Evolutionary conservation across 1,139 yeast species (phyloP).

Genomic region (Pichia sp.): DNA sequence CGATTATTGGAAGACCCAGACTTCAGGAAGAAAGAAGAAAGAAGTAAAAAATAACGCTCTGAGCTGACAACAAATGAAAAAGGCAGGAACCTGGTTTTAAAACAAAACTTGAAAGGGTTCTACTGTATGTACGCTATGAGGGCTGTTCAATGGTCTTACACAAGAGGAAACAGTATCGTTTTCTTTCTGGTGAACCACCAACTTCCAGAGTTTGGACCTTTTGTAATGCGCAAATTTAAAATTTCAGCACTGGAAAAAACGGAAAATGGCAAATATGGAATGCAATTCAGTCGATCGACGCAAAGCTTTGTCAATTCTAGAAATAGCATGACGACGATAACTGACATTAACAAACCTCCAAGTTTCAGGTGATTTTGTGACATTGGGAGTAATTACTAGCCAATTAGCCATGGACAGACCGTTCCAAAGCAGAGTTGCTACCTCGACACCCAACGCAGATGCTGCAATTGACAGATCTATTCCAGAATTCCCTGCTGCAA

Average conservation of each 20-base stretch:
- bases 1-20: neutral
- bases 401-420: neutral
- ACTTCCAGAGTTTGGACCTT: neutral
- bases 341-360: too few species aligned
- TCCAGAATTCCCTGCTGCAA: constrained; percentile 77
- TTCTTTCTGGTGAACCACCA: too few species aligned
- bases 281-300: neutral
- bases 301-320: neutral
- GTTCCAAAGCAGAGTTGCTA: constrained; percentile 20
- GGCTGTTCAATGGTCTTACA: neutral
- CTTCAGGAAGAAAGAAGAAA: neutral
- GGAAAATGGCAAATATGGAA: neutral
- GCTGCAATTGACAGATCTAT: constrained; percentile 74
- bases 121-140: neutral
- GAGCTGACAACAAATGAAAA: neutral
- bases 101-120: neutral
- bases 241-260: neutral
- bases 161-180: neutral
- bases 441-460: constrained; percentile 60
- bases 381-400: neutral
- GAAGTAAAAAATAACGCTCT: neutral
- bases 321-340: too few species aligned
- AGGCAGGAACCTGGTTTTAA: neutral
- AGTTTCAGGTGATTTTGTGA: too few species aligned
- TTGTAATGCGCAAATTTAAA: neutral